Evolutionary conservation across 2,329 filamentous ascomycete genomes (phyloP).

Genomic region (Cercospora zeina): DNA sequence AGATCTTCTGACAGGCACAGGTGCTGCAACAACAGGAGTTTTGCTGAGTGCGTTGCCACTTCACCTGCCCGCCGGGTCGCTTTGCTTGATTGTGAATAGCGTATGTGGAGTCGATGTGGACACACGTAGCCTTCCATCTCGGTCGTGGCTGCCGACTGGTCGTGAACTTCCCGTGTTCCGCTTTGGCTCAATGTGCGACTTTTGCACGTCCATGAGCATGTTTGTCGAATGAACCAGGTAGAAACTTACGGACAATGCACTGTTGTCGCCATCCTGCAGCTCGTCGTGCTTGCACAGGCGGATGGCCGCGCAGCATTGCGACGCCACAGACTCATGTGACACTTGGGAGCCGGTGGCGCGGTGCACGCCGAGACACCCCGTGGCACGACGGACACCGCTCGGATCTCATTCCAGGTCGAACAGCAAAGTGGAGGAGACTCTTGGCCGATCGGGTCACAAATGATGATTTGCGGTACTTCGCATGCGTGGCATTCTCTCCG

Average conservation of each 20-base stretch:
- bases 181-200: conserved; percentile 13
- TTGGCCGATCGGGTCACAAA: background rate
- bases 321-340: background rate
- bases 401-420: background rate
- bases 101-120: conserved; percentile 12
- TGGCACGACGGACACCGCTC: background rate
- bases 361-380: background rate
- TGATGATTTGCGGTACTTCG: background rate
- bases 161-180: conserved; percentile 4
- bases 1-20: conserved; percentile 9
- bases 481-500: background rate
- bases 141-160: conserved; percentile 12
- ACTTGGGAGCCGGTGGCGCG: background rate
- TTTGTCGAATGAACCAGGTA: background rate
- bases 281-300: background rate
- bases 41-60: conserved; percentile 13
- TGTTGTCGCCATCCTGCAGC: background rate
- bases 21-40: background rate
- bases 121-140: background rate
- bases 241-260: background rate
- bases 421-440: background rate
- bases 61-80: conserved; percentile 1
- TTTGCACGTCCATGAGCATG: background rate
- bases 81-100: conserved; percentile 14
- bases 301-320: background rate